Evolutionary conservation across 495 filamentous ascomycete species (phyloP).

Genomic region (Trichoderma asperelloides): DNA sequence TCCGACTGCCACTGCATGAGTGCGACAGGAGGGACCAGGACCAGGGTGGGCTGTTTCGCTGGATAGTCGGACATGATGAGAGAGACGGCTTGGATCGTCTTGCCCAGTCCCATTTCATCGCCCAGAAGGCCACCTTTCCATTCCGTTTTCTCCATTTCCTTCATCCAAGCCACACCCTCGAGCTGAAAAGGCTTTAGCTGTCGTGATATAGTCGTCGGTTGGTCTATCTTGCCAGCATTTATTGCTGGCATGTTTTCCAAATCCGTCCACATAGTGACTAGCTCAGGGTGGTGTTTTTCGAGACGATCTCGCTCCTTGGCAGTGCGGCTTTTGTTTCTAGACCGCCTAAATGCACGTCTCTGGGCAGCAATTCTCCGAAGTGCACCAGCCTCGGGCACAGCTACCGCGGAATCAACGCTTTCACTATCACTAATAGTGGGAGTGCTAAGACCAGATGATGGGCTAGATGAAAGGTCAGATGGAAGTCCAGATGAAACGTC

Average conservation of each 20-base stretch:
- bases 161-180: conserved; percentile 91
- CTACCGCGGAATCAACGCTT: not conserved
- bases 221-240: conserved; percentile 53
- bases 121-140: conserved; percentile 87
- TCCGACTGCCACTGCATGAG: conserved; percentile 96
- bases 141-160: conserved; percentile 68
- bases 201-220: conserved; percentile 70
- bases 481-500: not conserved
- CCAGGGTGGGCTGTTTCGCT: conserved; percentile 68
- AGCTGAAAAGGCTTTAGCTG: conserved; percentile 87
- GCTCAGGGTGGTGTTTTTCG: conserved; percentile 64
- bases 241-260: conserved; percentile 60
- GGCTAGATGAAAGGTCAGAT: not conserved
- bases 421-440: conserved; percentile 2
- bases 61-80: conserved; percentile 96
- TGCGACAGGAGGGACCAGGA: conserved; percentile 89
- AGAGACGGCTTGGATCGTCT: conserved; percentile 95
- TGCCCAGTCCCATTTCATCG: conserved; percentile 97
- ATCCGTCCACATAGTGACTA: conserved; percentile 75
- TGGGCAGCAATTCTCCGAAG: conserved; percentile 8
- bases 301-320: conserved; percentile 32
- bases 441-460: not conserved
- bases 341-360: conserved; percentile 22
- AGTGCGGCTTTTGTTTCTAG: conserved; percentile 18
- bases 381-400: not conserved